phyloP scores from a whole-genome alignment of 108 stramenopile genomes.

The Skeletonema marinoi region DNA sequence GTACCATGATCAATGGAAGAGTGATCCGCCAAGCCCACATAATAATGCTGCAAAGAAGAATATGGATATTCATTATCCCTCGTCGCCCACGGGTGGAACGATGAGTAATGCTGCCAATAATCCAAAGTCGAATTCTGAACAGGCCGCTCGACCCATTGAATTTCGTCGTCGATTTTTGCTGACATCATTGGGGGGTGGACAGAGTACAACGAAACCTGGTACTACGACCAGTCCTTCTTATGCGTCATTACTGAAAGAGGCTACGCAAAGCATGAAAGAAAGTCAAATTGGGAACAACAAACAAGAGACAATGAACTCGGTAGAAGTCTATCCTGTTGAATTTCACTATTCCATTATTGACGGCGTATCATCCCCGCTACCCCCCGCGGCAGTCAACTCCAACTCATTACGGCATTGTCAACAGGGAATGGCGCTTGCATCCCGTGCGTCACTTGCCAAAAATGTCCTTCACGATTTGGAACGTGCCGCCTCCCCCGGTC shows the following conservation, averaged over 20 bases:
- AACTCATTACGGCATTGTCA: background rate
- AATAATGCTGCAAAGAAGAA: background rate
- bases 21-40: background rate
- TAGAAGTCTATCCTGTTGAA: conserved; percentile 76
- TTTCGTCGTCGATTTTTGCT: conserved; percentile 61
- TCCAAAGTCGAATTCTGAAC: background rate
- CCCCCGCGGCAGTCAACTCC: background rate
- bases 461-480: conserved; percentile 56
- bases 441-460: conserved; percentile 32
- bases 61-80: conserved; percentile 14
- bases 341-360: conserved; percentile 57
- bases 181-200: background rate
- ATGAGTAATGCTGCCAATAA: background rate
- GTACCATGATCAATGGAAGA: conserved; percentile 26
- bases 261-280: background rate
- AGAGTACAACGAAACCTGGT: background rate
- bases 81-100: background rate
- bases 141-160: conserved; percentile 62
- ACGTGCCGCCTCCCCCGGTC: conserved; percentile 56
- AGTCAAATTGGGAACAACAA: background rate
- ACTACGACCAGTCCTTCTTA: background rate
- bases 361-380: background rate
- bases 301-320: conserved; percentile 6
- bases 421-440: conserved; percentile 67
- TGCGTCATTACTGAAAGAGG: background rate